A percentile compares a stretch with the other conserved stretches of the same genome.
These are phyloP conservation scores for Willaertia magna DNA, from an alignment of 208 protist genomes.

Conservation along the genomic window DNA sequence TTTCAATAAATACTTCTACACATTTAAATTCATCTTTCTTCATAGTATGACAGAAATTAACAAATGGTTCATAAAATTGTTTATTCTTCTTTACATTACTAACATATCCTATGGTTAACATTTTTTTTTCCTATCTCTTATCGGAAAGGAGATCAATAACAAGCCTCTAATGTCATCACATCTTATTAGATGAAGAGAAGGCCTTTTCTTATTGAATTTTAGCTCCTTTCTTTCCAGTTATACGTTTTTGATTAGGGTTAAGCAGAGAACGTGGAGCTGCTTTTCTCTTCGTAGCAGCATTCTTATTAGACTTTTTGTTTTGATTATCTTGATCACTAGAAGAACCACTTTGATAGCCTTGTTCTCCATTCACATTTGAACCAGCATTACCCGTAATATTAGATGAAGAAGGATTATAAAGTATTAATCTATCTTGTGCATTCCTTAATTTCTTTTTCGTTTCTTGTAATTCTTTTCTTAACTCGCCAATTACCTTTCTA, in stretches of 20 bases:
- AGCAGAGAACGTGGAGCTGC: neutral
- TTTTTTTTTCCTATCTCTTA: no score
- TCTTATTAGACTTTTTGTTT: neutral
- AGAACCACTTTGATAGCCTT: neutral
- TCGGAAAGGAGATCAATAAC: no score
- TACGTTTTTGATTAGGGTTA: neutral
- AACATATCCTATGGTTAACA: neutral
- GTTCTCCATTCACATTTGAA: neutral
- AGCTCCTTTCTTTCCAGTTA: neutral
- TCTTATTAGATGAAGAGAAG: no score
- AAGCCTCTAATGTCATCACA: no score
- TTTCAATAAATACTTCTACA: neutral
- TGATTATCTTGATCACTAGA: neutral
- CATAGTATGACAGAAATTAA: neutral
- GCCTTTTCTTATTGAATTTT: conserved; percentile 2
- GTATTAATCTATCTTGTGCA: neutral
- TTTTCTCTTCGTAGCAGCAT: neutral
- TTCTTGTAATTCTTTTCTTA: neutral
- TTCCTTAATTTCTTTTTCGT: neutral
- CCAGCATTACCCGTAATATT: neutral
- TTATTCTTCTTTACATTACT: neutral
- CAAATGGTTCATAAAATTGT: neutral
- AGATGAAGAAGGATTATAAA: neutral
- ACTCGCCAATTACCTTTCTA: neutral
- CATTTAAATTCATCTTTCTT: neutral